Base-by-base conservation (phyloP, 2,329 filamentous ascomycete species). In the Ophiostoma sp. region DNA sequence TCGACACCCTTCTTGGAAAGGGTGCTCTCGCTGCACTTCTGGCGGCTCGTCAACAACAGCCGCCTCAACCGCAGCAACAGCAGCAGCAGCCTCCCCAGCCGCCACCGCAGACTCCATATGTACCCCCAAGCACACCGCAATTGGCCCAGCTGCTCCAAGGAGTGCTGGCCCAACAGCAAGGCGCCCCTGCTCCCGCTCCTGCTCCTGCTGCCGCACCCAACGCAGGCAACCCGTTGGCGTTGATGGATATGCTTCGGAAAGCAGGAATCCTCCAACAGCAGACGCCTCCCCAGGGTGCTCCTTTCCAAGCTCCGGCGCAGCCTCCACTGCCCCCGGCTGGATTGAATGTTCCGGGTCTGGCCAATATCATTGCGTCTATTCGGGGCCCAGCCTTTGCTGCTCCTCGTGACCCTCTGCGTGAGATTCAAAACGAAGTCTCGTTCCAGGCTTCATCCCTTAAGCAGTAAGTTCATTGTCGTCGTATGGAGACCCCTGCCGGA, bases 371-470 rank as follows among this genome's bases (percentile, higher is more conserved):
- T 8, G 74, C 80, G 19, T 74, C 78, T 25, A 75, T 77, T 50
- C 68, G 76, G 66, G 66, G 72, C 68, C 76, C 75, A 17, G 74
- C 73, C 7, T 61, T 63, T 69, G 71, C 70, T 7, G 48, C 74
- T 33, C 25, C 66, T 33, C 76, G 69, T 7, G 71, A 74, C 42
- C 76, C 77, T 36, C 71, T 75, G 9, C 72, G 64, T 50, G 76
- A 75, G 19, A 81, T 83, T 33, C 57, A 50, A 68, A 85, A 84
- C 76, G 85, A 87, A 75, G 86, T 90, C 25, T 85, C 88, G 72
- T 84, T 95, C 76, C 91, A 88, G 72, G 86, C 90, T 3, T 86
- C 87, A 7, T 92, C 92, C 36, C 85, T 97, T 59, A 94, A 94
- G 82, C 89, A 92, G 89, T 93, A 86, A 83, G 89, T 22, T 33